Evolutionary conservation across 2,329 filamentous ascomycete species (phyloP).

Genomic region (Fusarium penzigii): DNA sequence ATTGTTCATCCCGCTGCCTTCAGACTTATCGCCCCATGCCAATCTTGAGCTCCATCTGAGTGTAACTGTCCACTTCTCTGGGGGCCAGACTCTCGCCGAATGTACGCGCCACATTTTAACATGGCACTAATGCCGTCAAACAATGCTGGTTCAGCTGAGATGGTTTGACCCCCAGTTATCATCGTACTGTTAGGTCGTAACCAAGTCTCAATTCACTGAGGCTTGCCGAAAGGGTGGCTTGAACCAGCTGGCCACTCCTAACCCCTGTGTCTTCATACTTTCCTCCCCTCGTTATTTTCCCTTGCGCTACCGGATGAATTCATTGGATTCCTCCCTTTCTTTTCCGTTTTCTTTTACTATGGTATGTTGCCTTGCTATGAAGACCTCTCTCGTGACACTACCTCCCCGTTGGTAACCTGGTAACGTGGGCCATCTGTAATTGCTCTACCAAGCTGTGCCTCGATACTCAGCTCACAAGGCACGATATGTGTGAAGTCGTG

Average conservation of each 20-base stretch:
- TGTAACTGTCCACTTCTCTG: background rate
- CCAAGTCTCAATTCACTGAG: background rate
- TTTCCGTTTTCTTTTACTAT: slow-evolving; percentile 4
- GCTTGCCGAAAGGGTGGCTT: background rate
- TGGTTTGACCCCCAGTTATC: slow-evolving; percentile 15
- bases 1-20: background rate
- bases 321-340: slow-evolving; percentile 17
- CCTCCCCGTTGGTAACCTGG: background rate
- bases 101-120: slow-evolving; percentile 9
- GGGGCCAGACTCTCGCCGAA: slow-evolving; percentile 3
- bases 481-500: background rate
- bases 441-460: background rate
- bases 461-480: background rate
- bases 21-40: slow-evolving; percentile 8
- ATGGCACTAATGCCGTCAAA: slow-evolving; percentile 16
- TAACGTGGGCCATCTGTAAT: background rate
- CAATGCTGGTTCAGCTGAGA: slow-evolving; percentile 32
- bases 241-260: slow-evolving; percentile 16
- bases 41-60: background rate
- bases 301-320: slow-evolving; percentile 8
- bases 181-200: background rate
- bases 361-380: background rate
- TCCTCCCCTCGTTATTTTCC: background rate
- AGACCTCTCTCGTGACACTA: background rate
- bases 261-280: slow-evolving; percentile 14